Evolutionary conservation across 768 basidiomycete genomes (phyloP), one percentile per base, ranked within the genome.

Genomic region (Amanita rimosa): DNA sequence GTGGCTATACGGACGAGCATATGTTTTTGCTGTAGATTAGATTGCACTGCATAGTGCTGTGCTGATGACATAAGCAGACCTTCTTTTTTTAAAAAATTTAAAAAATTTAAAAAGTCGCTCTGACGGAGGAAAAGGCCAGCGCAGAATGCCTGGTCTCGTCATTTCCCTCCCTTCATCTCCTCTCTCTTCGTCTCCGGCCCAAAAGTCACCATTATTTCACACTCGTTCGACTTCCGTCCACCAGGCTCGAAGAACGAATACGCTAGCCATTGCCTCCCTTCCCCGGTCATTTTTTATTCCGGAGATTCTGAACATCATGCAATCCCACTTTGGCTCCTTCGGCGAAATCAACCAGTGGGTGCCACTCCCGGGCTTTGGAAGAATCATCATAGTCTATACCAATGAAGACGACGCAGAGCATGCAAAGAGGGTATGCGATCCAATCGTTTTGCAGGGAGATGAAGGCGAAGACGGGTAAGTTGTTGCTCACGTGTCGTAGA

Each of bases 271-370:
- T 43, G 81, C 93, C 1, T 73, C 78, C 2, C 65, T 98, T 0
- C 89, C 92, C 3, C 74, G 70, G 29, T 67, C 74, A 1, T 89
- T 93, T 63, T 95, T 97, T 67, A 73, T 82, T 31, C 81, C 83
- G 5, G 57, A 73, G 0, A 73, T 86, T 52, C 71, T 92, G 19
- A 64, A 74, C 9, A 75, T 85, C 14, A 69, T 97, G 19, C 73
- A 68, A 36, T 65, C 71, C 17, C 83, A 94, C 60, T 97, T 98
- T 60, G 69, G 68, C 3, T 59, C 71, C 2, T 93, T 84, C 55
- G 95, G 96, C 14, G 67, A 73, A 21, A 79, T 99, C n/a, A 81
- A 86, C 57, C 76, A 83, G 56, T 99, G 94, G 93, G 89, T 86
- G 0, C 91, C 92, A 3, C 65, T 98, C 4, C 78, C 75, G 16